Base-by-base conservation (phyloP, 2,329 filamentous ascomycete species). In the Fonsecaea monophora region DNA sequence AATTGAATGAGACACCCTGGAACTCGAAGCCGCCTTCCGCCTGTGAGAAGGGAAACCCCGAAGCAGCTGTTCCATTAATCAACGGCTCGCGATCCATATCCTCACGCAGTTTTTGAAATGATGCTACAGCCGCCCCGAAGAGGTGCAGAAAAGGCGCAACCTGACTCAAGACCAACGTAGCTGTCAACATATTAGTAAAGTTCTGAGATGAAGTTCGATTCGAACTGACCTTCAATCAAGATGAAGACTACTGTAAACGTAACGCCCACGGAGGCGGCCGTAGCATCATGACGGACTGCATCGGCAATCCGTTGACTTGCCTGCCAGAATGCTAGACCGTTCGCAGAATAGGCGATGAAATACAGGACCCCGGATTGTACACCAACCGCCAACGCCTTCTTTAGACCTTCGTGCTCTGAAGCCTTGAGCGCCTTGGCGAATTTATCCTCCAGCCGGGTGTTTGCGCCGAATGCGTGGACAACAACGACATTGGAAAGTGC, bases 101-200 rank as follows among this genome's bases (percentile, higher is more conserved):
- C 38, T 82, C 78, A 13, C 81, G 81, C 5, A 91, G 77, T 58
- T 87, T 86, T 64, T 84, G 77, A 70, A 85, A 91, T 0, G 88
- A 80, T n/a, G 80, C 80, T 10, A 81, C 77, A 2, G 82, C 84
- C 12, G 79, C 78, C 8, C 79, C 79, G 63, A 86, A 85, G 1
- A 84, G 71, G 42, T 83, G 84, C n/a, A 84, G 70, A 71, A 82
- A 80, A 6, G 82, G 81, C 7, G 81, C 80, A 1, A 59, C 56
- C 34, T 42, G 38, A 45, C 56, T 81, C 13, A 83, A 75, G 34
- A 83, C 77, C 50, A 83, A 76, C 8, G 81, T 78, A 78, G 75
- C 82, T 64, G 54, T 60, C 40, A 25, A 32, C 9, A 18, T 37
- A n/a, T 45, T 30, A 63, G 60, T 37, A 35, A n/a, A 34, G 12